Base-by-base conservation (phyloP, 78 protist species). In the Polysphondylium violaceum region DNA sequence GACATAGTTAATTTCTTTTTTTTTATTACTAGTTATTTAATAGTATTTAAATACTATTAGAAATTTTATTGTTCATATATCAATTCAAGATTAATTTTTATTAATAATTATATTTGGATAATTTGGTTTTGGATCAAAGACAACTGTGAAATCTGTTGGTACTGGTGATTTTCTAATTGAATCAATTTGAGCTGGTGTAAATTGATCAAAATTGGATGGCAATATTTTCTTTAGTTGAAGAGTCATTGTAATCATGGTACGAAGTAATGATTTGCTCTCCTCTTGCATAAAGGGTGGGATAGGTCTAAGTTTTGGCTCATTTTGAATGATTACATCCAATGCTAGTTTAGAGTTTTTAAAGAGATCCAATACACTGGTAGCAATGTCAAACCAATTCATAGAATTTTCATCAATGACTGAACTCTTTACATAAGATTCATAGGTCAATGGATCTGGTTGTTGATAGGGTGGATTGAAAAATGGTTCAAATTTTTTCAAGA, bases 401-500 rank as follows among this genome's bases (percentile, higher is more conserved):
- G 21, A 21, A 27, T 7, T 31, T n/a, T 78, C 73, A 50, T 1
- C 14, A 6, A 25, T 38, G 29, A 44, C 19, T 23, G 19, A 31
- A 38, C 43, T 58, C 25, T 43, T 55, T 27, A 5, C 29, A 55
- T 21, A 21, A 2, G 9, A 31, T 29, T 81, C 89, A 17, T 23
- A 6, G 1, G 89, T 65, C 16, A 59, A 44, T 35, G 89, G 78
- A 12, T 81, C 89, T n/a, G 89, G 89, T 67, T 81, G 89, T 56
- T 81, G 89, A 33, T 53, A 56, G 0, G 77, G 76, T 38, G 89
- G 89, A 38, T 51, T 68, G n/a, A 65, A 65, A 41, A 81, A 81
- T 23, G 27, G 69, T 38, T 81, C 89, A 72, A 81, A 81, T 58
- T 58, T 47, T 64, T 68, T 81, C 27, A 81, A 16, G n/a, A 23